These are phyloP conservation scores for Penicillium bialowiezense DNA, from an alignment of 495 filamentous ascomycete species.

Conservation along the genomic window DNA sequence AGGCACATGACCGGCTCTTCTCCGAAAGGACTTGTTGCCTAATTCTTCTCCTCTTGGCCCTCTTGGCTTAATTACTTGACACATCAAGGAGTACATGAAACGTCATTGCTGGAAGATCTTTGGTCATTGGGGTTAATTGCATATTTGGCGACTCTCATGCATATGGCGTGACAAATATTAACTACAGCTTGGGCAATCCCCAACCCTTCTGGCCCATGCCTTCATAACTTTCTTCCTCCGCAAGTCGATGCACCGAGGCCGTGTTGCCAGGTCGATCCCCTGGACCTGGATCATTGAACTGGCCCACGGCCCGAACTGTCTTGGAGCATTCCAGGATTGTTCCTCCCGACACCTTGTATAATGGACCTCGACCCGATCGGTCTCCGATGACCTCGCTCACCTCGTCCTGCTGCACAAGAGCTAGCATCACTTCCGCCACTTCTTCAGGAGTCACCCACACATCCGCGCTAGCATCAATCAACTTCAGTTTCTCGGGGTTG, in stretches of 20 bases:
- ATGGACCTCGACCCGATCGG: slow-evolving; percentile 25
- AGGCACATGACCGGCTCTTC: slow-evolving; percentile 5
- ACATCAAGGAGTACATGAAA: too few relatives aligned
- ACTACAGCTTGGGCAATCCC: slow-evolving; percentile 30
- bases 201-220: slow-evolving; percentile 43
- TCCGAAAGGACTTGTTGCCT: background rate
- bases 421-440: slow-evolving; percentile 63
- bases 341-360: slow-evolving; percentile 41
- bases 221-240: slow-evolving; percentile 45
- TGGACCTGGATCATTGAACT: slow-evolving; percentile 59
- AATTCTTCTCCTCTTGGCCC: background rate
- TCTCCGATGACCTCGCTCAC: slow-evolving; percentile 45
- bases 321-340: slow-evolving; percentile 60
- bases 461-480: slow-evolving; percentile 49
- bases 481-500: slow-evolving; percentile 61
- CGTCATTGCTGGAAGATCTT: too few relatives aligned
- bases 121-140: background rate
- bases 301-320: slow-evolving; percentile 49
- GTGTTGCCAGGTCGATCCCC: slow-evolving; percentile 43
- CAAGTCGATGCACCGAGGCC: slow-evolving; percentile 35
- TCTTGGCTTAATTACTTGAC: background rate
- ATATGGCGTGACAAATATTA: slow-evolving; percentile 7
- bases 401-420: slow-evolving; percentile 50
- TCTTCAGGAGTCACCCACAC: slow-evolving; percentile 63
- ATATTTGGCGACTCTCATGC: slow-evolving; percentile 3